These are phyloP conservation scores for Mucor racemosus DNA, from an alignment of 371 early-diverging fungal genomes.

Conservation along the genomic window DNA sequence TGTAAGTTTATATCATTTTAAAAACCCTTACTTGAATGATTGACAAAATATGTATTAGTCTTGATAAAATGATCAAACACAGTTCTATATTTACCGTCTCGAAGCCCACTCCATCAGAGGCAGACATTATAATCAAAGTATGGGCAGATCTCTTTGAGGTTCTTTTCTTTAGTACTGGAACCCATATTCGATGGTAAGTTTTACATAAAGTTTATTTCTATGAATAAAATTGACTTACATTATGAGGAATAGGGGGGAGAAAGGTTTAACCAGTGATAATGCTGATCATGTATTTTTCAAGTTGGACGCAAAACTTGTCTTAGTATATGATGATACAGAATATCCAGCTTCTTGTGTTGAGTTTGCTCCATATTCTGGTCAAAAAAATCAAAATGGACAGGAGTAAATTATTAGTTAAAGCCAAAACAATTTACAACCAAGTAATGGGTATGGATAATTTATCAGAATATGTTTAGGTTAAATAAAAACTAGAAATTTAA, in stretches of 20 bases:
- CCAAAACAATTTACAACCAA: conserved; percentile 4
- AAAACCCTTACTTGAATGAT: conserved; percentile 20
- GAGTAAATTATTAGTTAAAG: conserved; percentile 10
- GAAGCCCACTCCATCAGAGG: conserved; percentile 14
- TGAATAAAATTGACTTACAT: conserved; percentile 11
- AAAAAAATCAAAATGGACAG: conserved; percentile 10
- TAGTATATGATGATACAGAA: neutral
- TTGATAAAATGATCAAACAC: conserved; percentile 21
- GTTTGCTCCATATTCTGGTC: conserved; percentile 8
- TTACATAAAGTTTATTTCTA: conserved; percentile 1
- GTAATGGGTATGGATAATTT: neutral
- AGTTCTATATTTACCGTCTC: conserved; percentile 5
- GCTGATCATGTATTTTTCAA: neutral
- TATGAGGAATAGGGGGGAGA: neutral
- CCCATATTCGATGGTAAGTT: conserved; percentile 13
- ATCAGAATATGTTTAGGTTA: too few species aligned
- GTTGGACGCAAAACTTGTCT: conserved; percentile 10
- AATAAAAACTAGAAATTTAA: too few species aligned
- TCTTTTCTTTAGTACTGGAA: neutral
- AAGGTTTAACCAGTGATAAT: neutral
- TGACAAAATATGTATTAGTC: neutral
- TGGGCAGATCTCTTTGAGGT: conserved; percentile 12
- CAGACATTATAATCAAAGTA: conserved; percentile 10
- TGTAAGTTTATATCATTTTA: conserved; percentile 22
- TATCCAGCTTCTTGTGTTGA: conserved; percentile 9